phyloP scores from a whole-genome alignment of 2,329 filamentous ascomycete species.

The Paramyrothecium roridum region DNA sequence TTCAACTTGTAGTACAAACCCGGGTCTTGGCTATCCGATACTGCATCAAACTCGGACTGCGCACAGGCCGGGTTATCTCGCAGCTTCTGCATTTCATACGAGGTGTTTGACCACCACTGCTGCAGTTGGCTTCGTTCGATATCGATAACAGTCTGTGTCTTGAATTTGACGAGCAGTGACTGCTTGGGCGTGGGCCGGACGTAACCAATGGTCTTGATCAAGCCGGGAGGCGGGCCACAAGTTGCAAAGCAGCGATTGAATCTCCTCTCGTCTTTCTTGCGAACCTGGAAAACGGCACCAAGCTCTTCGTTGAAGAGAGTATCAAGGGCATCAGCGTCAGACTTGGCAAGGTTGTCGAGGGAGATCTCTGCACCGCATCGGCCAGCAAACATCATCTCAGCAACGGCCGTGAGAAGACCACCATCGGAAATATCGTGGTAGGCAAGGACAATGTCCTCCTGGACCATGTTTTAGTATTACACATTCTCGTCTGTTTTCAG shows the following conservation, averaged over 20 bases:
- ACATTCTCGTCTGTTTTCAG: background rate
- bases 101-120: constrained; percentile 84
- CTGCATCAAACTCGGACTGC: constrained; percentile 74
- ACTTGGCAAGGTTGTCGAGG: constrained; percentile 69
- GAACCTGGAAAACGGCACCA: constrained; percentile 92
- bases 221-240: constrained; percentile 75
- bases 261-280: constrained; percentile 75
- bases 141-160: constrained; percentile 64
- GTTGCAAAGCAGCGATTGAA: constrained; percentile 92
- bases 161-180: constrained; percentile 71
- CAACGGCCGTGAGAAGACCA: constrained; percentile 83
- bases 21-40: constrained; percentile 72
- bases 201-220: constrained; percentile 81
- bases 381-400: constrained; percentile 98
- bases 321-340: constrained; percentile 64
- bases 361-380: constrained; percentile 84
- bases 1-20: constrained; percentile 82
- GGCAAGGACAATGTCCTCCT: constrained; percentile 68
- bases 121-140: constrained; percentile 73
- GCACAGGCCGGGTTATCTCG: constrained; percentile 87
- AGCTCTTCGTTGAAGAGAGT: constrained; percentile 95
- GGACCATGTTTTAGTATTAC: constrained; percentile 9
- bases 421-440: constrained; percentile 96
- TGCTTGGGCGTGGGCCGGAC: constrained; percentile 70
- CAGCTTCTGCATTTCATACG: constrained; percentile 84